phyloP scores from a whole-genome alignment of 495 filamentous ascomycete genomes.

The Aspergillus ellipticus region DNA sequence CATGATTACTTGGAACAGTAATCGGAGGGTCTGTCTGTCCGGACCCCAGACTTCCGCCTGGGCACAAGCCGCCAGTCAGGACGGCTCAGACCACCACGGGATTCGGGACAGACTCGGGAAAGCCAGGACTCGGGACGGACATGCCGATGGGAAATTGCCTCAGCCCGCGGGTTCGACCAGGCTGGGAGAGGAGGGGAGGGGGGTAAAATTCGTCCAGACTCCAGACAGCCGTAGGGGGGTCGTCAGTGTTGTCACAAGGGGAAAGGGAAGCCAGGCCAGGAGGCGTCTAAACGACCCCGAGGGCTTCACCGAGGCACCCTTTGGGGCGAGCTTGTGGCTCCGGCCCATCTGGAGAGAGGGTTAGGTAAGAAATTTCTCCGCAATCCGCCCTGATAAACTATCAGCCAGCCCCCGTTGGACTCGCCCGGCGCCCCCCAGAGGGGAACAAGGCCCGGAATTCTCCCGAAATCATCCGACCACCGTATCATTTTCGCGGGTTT shows the following conservation, averaged over 20 bases:
- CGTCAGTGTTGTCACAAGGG: neutral
- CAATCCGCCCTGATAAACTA: conserved; percentile 8
- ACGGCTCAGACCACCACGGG: conserved; percentile 24
- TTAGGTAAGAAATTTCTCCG: conserved; percentile 25
- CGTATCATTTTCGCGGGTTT: conserved; percentile 7
- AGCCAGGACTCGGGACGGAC: conserved; percentile 16
- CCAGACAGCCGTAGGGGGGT: neutral
- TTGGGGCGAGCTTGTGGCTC: conserved; percentile 6
- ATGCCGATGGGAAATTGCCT: conserved; percentile 24
- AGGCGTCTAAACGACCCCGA: neutral
- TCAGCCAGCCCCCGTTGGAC: conserved; percentile 4
- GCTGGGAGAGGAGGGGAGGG: neutral
- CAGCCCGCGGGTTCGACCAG: conserved; percentile 5
- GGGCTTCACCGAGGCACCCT: conserved; percentile 18
- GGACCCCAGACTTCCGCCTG: neutral
- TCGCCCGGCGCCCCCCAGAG: conserved; percentile 8
- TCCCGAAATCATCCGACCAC: conserved; percentile 22
- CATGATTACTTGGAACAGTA: conserved; percentile 14
- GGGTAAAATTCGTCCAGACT: neutral
- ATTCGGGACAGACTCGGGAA: conserved; percentile 26
- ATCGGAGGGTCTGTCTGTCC: neutral
- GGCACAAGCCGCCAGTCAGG: neutral
- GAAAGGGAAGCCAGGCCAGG: neutral
- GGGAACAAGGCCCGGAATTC: conserved; percentile 15
- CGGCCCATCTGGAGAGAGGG: neutral